Evolutionary conservation across 1,139 yeast genomes (phyloP), one percentile per base, ranked within the genome.

Genomic region (Kurtzmaniella natalensis): DNA sequence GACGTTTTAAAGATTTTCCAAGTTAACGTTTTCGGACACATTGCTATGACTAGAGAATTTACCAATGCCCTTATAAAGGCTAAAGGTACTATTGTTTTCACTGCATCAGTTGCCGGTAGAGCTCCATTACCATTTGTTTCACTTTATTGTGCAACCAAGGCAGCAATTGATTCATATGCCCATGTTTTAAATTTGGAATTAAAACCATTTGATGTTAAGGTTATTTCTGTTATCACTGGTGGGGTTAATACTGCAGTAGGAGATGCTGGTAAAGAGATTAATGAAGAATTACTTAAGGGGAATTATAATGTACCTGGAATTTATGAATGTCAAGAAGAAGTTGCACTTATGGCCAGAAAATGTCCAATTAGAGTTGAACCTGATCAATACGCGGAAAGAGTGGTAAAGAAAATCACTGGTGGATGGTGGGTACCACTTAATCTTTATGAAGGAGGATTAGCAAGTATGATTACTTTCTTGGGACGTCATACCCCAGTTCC

Each of bases 201-300:
- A 59, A 39, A 70, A 47, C 81, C 83, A 1, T 76, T 78, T 43
- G 80, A 70, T 17, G 84, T 80, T 16, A 59, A 71, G 30, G 86
- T 81, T 3, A 60, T 78, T 39, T 76, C 78, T 38, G 66, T 76
- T 5, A 57, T 77, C 33, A 78, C 85, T 4, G 86, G 81, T 26
- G 85, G 80, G 25, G 86, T 81, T 17, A 55, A 59, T 19, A 78
- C 86, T 2, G 64, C 71, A 34, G 77, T 81, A 41, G 78, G 73
- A 1, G 82, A 77, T 44, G 64, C 14, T 3, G 33, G 36, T n/a
- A 9, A 4, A 6, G 16, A 32, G 3, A 16, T 18, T 3, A 9
- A 17, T 15, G 16, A 4, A 2, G 16, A 39, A 7, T 36, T 37
- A 2, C 45, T 43, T 6, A 45, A 57, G 5, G 41, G 43, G 29